These are phyloP conservation scores for Pseudogymnoascus sp. DNA, from an alignment of 2,329 filamentous ascomycete genomes.

Conservation along the genomic window DNA sequence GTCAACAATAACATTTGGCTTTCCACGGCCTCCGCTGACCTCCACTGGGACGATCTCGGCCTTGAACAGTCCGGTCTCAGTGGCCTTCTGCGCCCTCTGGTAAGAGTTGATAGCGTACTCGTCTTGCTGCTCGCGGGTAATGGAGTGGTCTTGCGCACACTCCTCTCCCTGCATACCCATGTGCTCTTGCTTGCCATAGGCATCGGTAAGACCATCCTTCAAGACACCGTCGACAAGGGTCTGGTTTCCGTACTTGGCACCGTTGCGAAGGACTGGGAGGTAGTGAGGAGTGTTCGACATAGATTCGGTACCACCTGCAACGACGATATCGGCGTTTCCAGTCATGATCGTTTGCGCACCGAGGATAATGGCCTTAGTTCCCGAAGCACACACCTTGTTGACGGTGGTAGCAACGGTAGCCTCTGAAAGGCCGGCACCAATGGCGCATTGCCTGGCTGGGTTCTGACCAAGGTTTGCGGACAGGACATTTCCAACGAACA, in stretches of 20 bases:
- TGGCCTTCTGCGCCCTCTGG: slow-evolving; percentile 82
- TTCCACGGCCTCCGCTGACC: slow-evolving; percentile 80
- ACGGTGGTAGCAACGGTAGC: slow-evolving; percentile 80
- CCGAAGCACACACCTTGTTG: slow-evolving; percentile 98
- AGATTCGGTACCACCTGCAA: slow-evolving; percentile 92
- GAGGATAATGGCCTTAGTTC: slow-evolving; percentile 87
- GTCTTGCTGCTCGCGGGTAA: slow-evolving; percentile 81
- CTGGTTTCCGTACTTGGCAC: slow-evolving; percentile 91
- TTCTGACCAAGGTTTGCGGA: slow-evolving; percentile 95
- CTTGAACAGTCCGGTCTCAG: slow-evolving; percentile 71
- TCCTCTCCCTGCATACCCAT: slow-evolving; percentile 94
- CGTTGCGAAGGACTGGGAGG: slow-evolving; percentile 75
- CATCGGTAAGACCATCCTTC: slow-evolving; percentile 90
- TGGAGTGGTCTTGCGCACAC: slow-evolving; percentile 73
- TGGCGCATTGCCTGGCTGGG: slow-evolving; percentile 86
- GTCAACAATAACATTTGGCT: slow-evolving; percentile 72
- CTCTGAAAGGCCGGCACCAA: slow-evolving; percentile 77
- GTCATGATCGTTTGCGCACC: slow-evolving; percentile 97
- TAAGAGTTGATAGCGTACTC: slow-evolving; percentile 94
- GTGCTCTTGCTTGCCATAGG: slow-evolving; percentile 84
- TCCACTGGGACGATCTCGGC: slow-evolving; percentile 85
- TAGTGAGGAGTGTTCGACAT: slow-evolving; percentile 99
- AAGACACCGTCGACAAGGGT: slow-evolving; percentile 82
- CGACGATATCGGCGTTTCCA: slow-evolving; percentile 83
- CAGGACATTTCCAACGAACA: slow-evolving; percentile 97